Evolutionary conservation across 805 yeast species (phyloP), one percentile per base, ranked within the genome.

Genomic region (Metschnikowia chrysomelidarum): DNA sequence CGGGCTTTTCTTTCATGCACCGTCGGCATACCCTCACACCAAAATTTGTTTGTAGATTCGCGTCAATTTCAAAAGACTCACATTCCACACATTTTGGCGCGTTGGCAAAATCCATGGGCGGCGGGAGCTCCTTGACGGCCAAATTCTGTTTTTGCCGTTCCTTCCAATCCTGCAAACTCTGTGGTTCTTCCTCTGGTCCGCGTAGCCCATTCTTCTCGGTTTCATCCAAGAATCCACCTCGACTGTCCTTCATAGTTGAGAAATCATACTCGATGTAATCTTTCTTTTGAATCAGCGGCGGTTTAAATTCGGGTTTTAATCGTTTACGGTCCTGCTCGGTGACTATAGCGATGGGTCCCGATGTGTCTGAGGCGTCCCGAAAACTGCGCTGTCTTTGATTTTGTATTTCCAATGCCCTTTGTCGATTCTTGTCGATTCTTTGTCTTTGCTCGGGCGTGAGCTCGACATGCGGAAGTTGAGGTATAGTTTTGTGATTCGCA

Each of bases 71-170:
- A 2, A 83, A 66, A 1, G 91, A 77, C 2, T 71, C 69, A 55
- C 99, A 93, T 46, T 89, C 97, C 50, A 58, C 72, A 53, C 99
- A 93, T 49, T 75, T 78, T 4, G 94, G 91, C 0, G 94, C 91
- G 25, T 72, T 71, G 0, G 76, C 78, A 13, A 83, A 67, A 49
- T 85, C 89, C 19, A 76, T 56, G 0, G 93, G 91, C 3, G 88
- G 93, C 18, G 85, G 80, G 5, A 76, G 69, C 36, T 80, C 83
- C 34, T 71, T 61, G 1, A 65, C 60, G 3, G 58, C 35, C 17
- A 54, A 57, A 17, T 66, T 53, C 9, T 66, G 51, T 37, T 64
- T 59, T 32, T 75, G 77, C 31, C 64, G 60, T 33, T 64, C 70
- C 44, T 66, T 64, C 69, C 80, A 70, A 41, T 74, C 78, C 27